These are phyloP conservation scores for Chondrus crispus DNA, from an alignment of 23 red algal genomes.

Conservation along the genomic window DNA sequence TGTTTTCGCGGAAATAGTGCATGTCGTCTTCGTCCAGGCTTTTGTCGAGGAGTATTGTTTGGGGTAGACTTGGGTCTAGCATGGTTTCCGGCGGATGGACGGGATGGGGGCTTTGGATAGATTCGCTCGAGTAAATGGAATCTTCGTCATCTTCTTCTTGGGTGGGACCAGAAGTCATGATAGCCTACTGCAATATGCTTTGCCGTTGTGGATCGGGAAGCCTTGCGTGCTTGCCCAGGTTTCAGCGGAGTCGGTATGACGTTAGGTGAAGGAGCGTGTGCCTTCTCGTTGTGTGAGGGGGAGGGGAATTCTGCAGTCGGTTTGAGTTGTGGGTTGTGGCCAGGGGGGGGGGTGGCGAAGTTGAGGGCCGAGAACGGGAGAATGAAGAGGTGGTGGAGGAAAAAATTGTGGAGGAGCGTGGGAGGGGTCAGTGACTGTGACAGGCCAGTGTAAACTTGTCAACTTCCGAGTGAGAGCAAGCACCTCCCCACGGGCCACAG, in stretches of 20 bases:
- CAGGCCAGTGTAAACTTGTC: too few species aligned
- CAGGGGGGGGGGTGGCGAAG: neutral
- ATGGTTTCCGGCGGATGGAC: neutral
- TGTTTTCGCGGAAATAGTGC: neutral
- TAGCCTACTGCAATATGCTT: neutral
- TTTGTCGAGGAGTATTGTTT: neutral
- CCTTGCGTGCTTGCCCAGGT: neutral
- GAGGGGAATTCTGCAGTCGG: neutral
- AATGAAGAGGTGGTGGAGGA: neutral
- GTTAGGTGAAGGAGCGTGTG: neutral
- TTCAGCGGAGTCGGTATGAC: neutral
- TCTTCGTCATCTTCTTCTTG: neutral
- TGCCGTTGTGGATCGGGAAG: neutral
- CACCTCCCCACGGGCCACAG: too few species aligned
- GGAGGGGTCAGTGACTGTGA: too few species aligned
- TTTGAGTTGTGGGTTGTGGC: neutral
- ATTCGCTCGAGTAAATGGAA: neutral
- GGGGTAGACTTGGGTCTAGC: neutral
- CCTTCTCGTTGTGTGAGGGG: neutral
- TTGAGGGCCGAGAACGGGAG: neutral
- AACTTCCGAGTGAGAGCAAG: too few species aligned
- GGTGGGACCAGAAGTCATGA: neutral
- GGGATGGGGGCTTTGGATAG: neutral
- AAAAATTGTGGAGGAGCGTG: neutral
- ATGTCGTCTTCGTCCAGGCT: neutral